Evolutionary conservation across 768 basidiomycete genomes (phyloP).

Genomic region (Collybia sp.): DNA sequence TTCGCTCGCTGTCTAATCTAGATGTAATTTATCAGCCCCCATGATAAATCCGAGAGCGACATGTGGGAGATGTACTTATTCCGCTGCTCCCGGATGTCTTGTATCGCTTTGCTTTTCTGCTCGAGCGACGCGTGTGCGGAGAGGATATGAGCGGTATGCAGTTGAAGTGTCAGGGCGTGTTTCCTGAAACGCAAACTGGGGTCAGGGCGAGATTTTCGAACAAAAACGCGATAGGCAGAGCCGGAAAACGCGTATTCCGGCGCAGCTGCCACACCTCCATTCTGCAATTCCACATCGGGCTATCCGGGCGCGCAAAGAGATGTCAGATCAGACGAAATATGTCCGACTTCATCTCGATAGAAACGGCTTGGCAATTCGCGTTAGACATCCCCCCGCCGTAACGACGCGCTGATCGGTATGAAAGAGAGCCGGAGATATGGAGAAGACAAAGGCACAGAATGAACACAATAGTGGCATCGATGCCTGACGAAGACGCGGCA

Average conservation of each 20-base stretch:
- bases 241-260: too few relatives aligned
- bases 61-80: conserved; percentile 59
- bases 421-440: neutral
- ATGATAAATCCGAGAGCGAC: neutral
- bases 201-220: too few relatives aligned
- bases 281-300: too few relatives aligned
- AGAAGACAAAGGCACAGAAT: neutral
- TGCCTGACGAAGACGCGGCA: neutral
- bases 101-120: conserved; percentile 71
- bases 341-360: too few relatives aligned
- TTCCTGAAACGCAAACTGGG: conserved; percentile 41
- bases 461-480: neutral
- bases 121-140: conserved; percentile 79
- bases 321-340: too few relatives aligned
- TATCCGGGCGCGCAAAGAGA: too few relatives aligned
- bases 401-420: neutral
- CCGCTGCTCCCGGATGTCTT: conserved; percentile 80
- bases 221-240: too few relatives aligned
- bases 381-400: neutral
- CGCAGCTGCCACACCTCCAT: too few relatives aligned
- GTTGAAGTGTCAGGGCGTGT: conserved; percentile 77
- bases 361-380: neutral
- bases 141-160: conserved; percentile 84
- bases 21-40: neutral
- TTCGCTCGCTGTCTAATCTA: conserved; percentile 75